These are phyloP conservation scores for Trebouxia sp. DNA, from an alignment of 139 green algal species.

Conservation along the genomic window DNA sequence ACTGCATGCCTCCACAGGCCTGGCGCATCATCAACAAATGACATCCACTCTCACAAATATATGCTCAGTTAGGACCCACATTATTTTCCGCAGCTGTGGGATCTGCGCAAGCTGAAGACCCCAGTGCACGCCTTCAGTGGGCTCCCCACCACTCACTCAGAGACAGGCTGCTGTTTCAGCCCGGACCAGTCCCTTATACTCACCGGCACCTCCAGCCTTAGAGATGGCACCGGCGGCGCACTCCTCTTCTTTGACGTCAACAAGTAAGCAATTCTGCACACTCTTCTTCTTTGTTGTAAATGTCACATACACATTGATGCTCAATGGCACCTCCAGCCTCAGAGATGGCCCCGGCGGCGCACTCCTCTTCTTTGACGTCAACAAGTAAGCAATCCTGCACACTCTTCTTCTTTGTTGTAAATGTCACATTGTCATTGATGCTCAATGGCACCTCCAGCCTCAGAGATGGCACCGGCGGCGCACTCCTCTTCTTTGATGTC, in stretches of 20 bases:
- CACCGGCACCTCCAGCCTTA: conserved; percentile 61
- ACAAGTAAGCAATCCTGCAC: conserved; percentile 36
- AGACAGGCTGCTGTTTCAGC: conserved; percentile 73
- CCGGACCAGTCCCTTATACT: conserved; percentile 81
- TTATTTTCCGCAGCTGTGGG: conserved; percentile 67
- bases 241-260: conserved; percentile 54
- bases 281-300: no score
- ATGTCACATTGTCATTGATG: no score
- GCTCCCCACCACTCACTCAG: conserved; percentile 67
- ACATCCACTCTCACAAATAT: no score
- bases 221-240: conserved; percentile 24
- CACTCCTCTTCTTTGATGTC: conserved; percentile 52
- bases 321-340: conserved; percentile 66
- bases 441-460: conserved; percentile 67
- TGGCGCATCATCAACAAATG: no score
- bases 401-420: no score
- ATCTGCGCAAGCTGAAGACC: conserved; percentile 77
- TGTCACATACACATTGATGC: no score
- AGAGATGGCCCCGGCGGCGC: conserved; percentile 26
- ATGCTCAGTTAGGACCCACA: no score
- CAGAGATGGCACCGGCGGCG: conserved; percentile 25
- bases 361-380: conserved; percentile 52
- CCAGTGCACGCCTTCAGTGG: conserved; percentile 62
- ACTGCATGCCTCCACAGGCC: no score
- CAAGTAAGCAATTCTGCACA: no score